phyloP scores from a whole-genome alignment of 1,284 basidiomycete genomes.

The Boletus semigastroideus region DNA sequence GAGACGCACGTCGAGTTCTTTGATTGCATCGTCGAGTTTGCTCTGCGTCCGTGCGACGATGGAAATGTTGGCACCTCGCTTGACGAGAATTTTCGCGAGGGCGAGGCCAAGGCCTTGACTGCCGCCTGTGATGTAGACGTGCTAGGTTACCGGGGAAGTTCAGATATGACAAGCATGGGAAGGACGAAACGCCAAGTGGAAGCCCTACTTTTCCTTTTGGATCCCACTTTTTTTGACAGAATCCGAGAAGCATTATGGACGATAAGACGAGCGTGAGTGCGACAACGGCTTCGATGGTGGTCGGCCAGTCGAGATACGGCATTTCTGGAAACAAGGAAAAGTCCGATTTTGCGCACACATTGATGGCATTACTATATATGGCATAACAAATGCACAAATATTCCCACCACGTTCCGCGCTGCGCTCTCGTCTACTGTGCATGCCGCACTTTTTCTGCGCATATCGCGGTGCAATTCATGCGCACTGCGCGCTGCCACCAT shows the following conservation, averaged over 20 bases:
- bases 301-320: neutral
- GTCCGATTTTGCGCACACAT: neutral
- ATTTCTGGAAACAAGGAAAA: neutral
- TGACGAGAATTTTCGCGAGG: slow-evolving; percentile 58
- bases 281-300: slow-evolving; percentile 7
- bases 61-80: slow-evolving; percentile 66
- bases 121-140: slow-evolving; percentile 34
- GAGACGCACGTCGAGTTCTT: slow-evolving; percentile 50
- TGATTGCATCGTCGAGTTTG: slow-evolving; percentile 53
- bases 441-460: too few species aligned
- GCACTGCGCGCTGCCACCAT: too few species aligned
- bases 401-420: too few species aligned
- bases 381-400: too few species aligned
- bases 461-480: too few species aligned
- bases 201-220: slow-evolving; percentile 29
- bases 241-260: slow-evolving; percentile 24
- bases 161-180: neutral
- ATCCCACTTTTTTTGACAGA: slow-evolving; percentile 32
- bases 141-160: slow-evolving; percentile 15
- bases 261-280: slow-evolving; percentile 13
- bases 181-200: neutral
- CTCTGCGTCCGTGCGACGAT: slow-evolving; percentile 65
- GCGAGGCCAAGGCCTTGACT: slow-evolving; percentile 64
- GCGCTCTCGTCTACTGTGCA: too few species aligned
- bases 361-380: too few species aligned